These are phyloP conservation scores for Halophytophthora polymorphica DNA, from an alignment of 352 stramenopile species.

Conservation along the genomic window DNA sequence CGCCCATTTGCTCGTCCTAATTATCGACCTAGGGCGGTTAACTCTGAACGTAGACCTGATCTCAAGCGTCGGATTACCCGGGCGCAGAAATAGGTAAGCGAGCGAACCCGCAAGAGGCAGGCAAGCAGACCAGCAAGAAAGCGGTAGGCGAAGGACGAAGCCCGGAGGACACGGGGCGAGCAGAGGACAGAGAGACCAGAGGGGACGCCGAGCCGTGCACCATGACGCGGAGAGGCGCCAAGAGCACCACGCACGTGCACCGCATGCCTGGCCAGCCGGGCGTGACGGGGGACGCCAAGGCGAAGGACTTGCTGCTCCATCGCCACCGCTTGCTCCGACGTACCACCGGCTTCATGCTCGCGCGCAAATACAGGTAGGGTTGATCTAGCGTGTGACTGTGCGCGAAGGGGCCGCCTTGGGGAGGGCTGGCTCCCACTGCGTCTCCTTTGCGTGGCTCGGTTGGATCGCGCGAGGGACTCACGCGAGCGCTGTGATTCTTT, in stretches of 20 bases:
- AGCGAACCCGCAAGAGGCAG: no score
- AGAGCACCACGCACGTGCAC: slow-evolving; percentile 46
- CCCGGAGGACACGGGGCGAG: no score
- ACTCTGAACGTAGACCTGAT: no score
- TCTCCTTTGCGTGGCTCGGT: slow-evolving; percentile 3
- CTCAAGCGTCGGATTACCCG: no score
- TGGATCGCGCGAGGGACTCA: slow-evolving; percentile 2
- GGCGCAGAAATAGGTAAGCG: no score
- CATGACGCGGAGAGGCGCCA: slow-evolving; percentile 57
- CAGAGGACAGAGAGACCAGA: no score
- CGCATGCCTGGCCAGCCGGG: slow-evolving; percentile 18
- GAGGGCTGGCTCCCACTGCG: neutral
- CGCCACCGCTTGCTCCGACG: slow-evolving; percentile 59
- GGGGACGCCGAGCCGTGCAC: neutral
- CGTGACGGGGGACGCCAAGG: slow-evolving; percentile 21
- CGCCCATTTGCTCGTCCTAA: no score
- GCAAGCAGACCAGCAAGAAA: no score
- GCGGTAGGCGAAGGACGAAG: no score
- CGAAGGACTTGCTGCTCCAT: slow-evolving; percentile 49
- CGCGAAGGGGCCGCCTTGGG: neutral
- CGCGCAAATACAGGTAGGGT: slow-evolving; percentile 59
- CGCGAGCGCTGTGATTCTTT: neutral
- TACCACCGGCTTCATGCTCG: slow-evolving; percentile 69
- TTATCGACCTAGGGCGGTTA: no score
- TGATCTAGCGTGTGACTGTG: neutral